Conservation (phyloP, 495 filamentous ascomycete species). For the Terfezia boudieri region DNA sequence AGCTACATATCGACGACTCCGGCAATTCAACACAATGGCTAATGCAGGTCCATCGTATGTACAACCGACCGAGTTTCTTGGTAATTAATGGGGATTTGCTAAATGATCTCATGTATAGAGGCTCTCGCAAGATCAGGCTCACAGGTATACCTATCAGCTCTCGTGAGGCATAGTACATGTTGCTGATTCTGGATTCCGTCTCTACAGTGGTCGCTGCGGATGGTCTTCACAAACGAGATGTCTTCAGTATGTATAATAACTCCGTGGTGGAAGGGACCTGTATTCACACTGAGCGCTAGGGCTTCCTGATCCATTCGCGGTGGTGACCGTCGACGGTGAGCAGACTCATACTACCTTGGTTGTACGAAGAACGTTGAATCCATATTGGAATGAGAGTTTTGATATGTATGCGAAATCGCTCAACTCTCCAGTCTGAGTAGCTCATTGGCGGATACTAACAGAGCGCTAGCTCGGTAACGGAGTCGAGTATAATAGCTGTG, state of each 20-base stretch:
- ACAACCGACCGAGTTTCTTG: constrained; percentile 1
- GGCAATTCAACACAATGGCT: constrained; percentile 8
- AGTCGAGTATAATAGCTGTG: constrained; percentile 88
- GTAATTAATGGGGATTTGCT: neutral
- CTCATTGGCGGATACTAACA: constrained; percentile 2
- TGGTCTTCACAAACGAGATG: constrained; percentile 95
- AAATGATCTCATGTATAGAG: constrained; percentile 11
- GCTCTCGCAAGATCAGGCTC: constrained; percentile 38
- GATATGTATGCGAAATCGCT: constrained; percentile 47
- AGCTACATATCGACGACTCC: neutral
- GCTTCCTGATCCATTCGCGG: constrained; percentile 92
- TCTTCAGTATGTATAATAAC: constrained; percentile 51
- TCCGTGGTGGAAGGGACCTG: neutral
- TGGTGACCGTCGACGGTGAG: constrained; percentile 87
- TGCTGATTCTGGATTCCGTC: neutral
- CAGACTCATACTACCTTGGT: constrained; percentile 90
- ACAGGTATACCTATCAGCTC: constrained; percentile 30
- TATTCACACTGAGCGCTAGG: constrained; percentile 28
- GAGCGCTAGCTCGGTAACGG: constrained; percentile 45
- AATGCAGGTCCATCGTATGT: constrained; percentile 15
- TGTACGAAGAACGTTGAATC: constrained; percentile 90
- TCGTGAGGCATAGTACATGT: too few species aligned
- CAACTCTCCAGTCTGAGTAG: neutral
- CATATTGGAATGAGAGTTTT: constrained; percentile 98
- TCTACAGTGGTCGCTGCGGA: constrained; percentile 82